These are phyloP conservation scores for Lasiosphaeria ovina DNA, from an alignment of 495 filamentous ascomycete species.

Conservation along the genomic window DNA sequence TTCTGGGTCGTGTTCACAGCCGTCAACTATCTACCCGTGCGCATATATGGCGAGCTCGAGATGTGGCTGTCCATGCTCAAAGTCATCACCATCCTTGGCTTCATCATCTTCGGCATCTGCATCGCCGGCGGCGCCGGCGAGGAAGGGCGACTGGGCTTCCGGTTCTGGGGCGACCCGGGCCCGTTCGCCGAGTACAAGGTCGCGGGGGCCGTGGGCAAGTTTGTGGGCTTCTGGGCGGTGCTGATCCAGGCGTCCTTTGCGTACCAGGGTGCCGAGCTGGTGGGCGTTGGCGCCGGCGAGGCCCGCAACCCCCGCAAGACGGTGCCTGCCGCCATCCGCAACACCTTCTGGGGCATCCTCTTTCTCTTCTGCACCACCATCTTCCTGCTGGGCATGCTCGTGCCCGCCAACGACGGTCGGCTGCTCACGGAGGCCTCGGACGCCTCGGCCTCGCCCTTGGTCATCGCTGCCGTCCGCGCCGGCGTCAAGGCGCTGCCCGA, in stretches of 20 bases:
- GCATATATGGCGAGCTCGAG: constrained; percentile 70
- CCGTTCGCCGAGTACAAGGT: constrained; percentile 60
- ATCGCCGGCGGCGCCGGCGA: constrained; percentile 66
- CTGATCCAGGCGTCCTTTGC: constrained; percentile 47
- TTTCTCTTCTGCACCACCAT: constrained; percentile 66
- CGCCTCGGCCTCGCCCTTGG: constrained; percentile 65
- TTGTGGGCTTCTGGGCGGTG: constrained; percentile 46
- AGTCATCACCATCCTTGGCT: constrained; percentile 69
- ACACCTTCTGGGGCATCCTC: constrained; percentile 60
- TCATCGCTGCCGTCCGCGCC: constrained; percentile 63
- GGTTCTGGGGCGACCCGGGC: constrained; percentile 68
- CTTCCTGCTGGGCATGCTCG: constrained; percentile 65
- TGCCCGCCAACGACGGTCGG: constrained; percentile 51
- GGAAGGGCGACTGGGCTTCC: constrained; percentile 66
- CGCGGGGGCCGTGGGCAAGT: constrained; percentile 42
- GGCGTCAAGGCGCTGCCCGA: constrained; percentile 64
- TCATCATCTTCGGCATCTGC: constrained; percentile 64
- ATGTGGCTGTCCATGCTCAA: constrained; percentile 75
- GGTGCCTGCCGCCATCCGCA: constrained; percentile 48
- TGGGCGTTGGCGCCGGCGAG: constrained; percentile 67
- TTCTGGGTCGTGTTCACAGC: constrained; percentile 67
- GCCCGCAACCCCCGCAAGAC: constrained; percentile 60
- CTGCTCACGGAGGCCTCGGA: constrained; percentile 50
- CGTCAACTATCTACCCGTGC: constrained; percentile 66
- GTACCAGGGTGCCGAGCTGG: constrained; percentile 58